Evolutionary conservation across 768 basidiomycete species (phyloP).

Genomic region (Mycena maculata): DNA sequence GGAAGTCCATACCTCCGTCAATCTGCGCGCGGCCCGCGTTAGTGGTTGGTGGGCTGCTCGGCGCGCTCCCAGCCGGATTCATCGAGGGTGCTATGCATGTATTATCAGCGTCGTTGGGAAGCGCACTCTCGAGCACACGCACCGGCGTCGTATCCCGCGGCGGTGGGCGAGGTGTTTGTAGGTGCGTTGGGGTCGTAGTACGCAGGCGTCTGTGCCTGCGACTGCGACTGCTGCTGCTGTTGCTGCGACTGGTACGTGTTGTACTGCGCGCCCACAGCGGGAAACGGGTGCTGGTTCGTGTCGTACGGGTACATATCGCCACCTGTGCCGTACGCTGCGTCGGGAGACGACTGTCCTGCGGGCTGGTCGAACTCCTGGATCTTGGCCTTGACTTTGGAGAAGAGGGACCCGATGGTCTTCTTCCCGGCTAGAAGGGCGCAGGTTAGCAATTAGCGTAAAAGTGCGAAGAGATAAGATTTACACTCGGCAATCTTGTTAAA

Average conservation of each 20-base stretch:
- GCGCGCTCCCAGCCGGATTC: background rate
- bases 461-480: conserved; percentile 49
- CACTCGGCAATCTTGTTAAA: conserved; percentile 83
- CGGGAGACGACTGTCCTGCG: conserved; percentile 6
- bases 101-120: background rate
- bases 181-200: conserved; percentile 50
- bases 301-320: conserved; percentile 39
- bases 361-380: conserved; percentile 82
- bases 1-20: conserved; percentile 45
- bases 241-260: conserved; percentile 25
- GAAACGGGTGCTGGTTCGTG: conserved; percentile 23
- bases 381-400: conserved; percentile 86
- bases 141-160: conserved; percentile 32
- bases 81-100: background rate
- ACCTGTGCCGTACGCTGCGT: conserved; percentile 14
- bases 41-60: conserved; percentile 37
- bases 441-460: background rate
- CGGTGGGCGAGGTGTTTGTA: background rate
- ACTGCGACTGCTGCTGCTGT: conserved; percentile 27
- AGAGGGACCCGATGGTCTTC: conserved; percentile 77
- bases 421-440: conserved; percentile 67
- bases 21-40: conserved; percentile 40
- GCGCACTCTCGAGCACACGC: too few relatives aligned
- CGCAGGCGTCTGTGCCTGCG: conserved; percentile 39
- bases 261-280: conserved; percentile 25